Conservation (phyloP, 164 flowering plant species). For the Annona squamosa region DNA sequence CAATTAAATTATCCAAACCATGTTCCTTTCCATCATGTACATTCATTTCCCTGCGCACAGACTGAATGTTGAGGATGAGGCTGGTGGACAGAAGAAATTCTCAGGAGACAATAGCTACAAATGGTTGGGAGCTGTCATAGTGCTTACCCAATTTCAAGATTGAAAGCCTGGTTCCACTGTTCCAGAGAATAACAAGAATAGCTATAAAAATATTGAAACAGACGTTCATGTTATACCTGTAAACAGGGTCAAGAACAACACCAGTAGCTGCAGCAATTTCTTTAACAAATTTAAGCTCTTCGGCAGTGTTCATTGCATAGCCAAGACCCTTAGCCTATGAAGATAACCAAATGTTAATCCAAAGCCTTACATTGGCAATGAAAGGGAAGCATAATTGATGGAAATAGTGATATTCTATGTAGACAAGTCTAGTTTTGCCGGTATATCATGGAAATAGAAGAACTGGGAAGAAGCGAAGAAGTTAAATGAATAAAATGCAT, state of each 20-base stretch:
- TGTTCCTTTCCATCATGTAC: neutral
- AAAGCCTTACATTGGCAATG: neutral
- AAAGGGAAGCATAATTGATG: too few species aligned
- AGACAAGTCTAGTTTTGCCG: too few species aligned
- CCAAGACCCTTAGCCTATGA: conserved; percentile 73
- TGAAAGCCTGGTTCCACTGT: neutral
- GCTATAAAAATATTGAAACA: neutral
- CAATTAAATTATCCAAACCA: neutral
- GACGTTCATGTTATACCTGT: conserved; percentile 43
- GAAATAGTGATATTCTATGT: too few species aligned
- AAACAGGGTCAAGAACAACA: conserved; percentile 82
- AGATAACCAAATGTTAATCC: neutral
- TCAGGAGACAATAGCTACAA: neutral
- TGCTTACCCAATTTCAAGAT: neutral
- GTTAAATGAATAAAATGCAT: too few species aligned
- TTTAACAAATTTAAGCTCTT: conserved; percentile 78
- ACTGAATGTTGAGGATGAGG: neutral
- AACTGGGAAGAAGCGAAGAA: too few species aligned
- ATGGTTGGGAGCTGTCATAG: neutral
- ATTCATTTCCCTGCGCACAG: neutral
- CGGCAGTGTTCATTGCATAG: conserved; percentile 69
- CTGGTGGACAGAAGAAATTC: neutral
- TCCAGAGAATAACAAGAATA: neutral
- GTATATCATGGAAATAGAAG: too few species aligned
- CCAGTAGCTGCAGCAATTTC: conserved; percentile 80